Conservation (phyloP, 345 rosid genomes). For the Eucalyptus marginata region DNA sequence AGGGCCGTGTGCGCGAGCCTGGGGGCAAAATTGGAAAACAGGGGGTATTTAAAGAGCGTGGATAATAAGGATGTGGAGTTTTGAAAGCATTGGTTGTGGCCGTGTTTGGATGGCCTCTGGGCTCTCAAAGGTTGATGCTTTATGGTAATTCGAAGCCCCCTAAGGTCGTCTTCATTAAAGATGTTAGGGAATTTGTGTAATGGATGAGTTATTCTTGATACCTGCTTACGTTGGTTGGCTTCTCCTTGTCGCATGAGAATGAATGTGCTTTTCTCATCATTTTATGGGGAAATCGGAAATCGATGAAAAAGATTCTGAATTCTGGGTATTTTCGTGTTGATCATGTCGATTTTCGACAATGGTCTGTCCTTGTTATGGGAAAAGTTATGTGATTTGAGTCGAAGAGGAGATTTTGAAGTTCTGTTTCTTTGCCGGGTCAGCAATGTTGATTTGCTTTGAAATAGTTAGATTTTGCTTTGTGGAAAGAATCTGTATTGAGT, state of each 20-base stretch:
- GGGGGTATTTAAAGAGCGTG: slow-evolving; percentile 35
- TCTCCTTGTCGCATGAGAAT: not conserved
- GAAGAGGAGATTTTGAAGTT: not conserved
- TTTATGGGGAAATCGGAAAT: not conserved
- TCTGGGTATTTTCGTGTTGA: not conserved
- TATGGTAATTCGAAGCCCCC: not conserved
- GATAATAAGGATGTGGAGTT: slow-evolving; percentile 43
- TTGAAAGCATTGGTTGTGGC: slow-evolving; percentile 7
- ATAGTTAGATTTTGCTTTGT: not conserved
- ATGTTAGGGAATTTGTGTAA: rapidly evolving
- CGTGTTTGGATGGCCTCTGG: not conserved
- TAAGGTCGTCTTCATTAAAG: rapidly evolving
- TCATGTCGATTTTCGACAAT: not conserved
- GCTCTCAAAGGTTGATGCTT: not conserved
- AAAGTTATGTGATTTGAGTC: not conserved
- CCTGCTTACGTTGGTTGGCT: rapidly evolving
- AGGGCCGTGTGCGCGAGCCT: slow-evolving; percentile 45
- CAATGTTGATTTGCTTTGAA: not conserved
- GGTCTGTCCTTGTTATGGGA: not conserved
- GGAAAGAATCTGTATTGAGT: not conserved
- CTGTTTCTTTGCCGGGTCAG: not conserved
- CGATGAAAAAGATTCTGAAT: not conserved
- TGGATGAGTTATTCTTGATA: not conserved
- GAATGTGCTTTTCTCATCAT: not conserved
- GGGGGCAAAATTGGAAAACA: slow-evolving; percentile 48